These are phyloP conservation scores for Lipomyces sp. DNA, from an alignment of 805 yeast species.

Conservation along the genomic window DNA sequence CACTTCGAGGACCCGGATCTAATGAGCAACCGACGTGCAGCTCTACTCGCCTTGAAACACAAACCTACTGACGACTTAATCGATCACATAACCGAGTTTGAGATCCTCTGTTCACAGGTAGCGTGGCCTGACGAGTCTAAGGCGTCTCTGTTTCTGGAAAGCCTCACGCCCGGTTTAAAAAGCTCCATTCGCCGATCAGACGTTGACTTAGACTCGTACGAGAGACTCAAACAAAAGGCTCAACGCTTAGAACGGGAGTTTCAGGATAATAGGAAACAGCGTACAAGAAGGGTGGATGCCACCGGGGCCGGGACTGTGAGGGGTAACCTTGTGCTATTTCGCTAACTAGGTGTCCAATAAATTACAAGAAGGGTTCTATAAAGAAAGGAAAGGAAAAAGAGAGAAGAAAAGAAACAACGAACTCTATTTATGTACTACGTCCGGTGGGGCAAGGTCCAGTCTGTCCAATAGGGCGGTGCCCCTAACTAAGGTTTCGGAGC, in stretches of 20 bases:
- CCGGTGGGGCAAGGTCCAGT: no score
- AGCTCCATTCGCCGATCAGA: not conserved
- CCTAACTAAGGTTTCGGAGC: no score
- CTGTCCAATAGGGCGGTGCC: no score
- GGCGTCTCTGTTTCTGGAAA: not conserved
- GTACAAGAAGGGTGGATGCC: not conserved
- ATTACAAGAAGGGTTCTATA: no score
- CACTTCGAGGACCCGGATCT: not conserved
- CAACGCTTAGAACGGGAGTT: not conserved
- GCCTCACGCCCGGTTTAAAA: not conserved
- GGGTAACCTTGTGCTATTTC: no score
- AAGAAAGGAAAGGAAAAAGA: no score
- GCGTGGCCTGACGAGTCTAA: not conserved
- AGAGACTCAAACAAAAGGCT: not conserved
- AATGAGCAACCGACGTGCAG: not conserved
- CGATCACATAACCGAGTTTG: not conserved
- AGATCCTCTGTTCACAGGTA: not conserved
- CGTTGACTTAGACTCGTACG: not conserved
- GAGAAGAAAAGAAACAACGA: no score
- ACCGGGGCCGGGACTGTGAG: no score
- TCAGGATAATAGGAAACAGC: not conserved
- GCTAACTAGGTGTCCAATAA: no score
- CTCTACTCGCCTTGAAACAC: not conserved
- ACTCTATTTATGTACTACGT: no score
- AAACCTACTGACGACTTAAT: not conserved